These are phyloP conservation scores for Apiosordaria backusii DNA, from an alignment of 495 filamentous ascomycete genomes.

Conservation along the genomic window DNA sequence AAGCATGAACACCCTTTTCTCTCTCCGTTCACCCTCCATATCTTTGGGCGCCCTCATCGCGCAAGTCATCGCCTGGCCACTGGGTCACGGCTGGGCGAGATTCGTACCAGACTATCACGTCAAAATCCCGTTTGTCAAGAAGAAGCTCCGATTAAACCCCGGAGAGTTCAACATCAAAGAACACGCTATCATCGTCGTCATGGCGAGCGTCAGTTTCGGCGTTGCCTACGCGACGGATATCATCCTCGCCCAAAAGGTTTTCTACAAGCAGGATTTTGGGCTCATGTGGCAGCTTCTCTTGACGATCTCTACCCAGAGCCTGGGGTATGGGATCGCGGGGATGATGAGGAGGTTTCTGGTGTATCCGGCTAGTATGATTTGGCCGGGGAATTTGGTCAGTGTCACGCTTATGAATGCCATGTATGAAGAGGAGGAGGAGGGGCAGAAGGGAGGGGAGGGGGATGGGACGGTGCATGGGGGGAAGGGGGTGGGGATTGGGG, in stretches of 20 bases:
- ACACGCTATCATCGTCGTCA: constrained; percentile 73
- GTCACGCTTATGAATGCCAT: constrained; percentile 66
- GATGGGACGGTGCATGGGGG: constrained; percentile 51
- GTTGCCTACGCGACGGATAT: constrained; percentile 69
- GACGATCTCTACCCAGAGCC: constrained; percentile 65
- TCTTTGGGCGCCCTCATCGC: constrained; percentile 64
- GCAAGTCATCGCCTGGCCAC: constrained; percentile 67
- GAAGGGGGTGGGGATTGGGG: constrained; percentile 50
- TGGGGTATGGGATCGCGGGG: constrained; percentile 72
- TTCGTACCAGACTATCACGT: constrained; percentile 51
- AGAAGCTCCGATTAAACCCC: constrained; percentile 50
- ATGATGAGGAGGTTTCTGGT: constrained; percentile 53
- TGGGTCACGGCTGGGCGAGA: constrained; percentile 55
- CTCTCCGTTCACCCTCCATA: constrained; percentile 62
- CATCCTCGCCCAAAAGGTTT: constrained; percentile 61
- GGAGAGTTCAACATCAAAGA: constrained; percentile 80
- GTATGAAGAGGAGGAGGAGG: constrained; percentile 54
- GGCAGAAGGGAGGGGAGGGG: constrained; percentile 30
- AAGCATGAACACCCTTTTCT: constrained; percentile 68
- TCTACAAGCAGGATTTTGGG: constrained; percentile 65
- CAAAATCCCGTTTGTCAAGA: constrained; percentile 13
- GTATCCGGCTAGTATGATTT: constrained; percentile 70
- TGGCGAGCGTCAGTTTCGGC: constrained; percentile 58
- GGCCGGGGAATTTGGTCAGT: constrained; percentile 63
- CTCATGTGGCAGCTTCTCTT: constrained; percentile 66